Evolutionary conservation across 176 grass and related monocot species (phyloP), one percentile per base, ranked within the genome.

Genomic region (Canna indica): DNA sequence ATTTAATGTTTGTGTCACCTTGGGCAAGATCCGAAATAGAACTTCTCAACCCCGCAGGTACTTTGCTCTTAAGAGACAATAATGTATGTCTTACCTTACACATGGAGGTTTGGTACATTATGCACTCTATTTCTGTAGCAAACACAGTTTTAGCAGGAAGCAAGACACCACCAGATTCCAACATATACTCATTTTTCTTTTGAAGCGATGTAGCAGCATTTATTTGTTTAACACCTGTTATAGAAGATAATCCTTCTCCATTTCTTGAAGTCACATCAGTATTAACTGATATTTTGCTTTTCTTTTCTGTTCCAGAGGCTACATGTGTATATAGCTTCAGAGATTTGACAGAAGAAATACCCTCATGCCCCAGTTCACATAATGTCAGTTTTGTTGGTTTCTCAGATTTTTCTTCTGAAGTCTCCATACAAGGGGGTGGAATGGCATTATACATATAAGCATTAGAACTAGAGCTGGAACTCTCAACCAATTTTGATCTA

Each of bases 91-190:
- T 87, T 80, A 91, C 79, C 70, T 86, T 80, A 67, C 94, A 97
- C 94, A 97, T 90, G 52, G 89, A 79, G 35, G 89, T 90, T 83
- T 97, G 94, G 84, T 87, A 91, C 44, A 78, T 90, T 62, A 90
- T 85, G 64, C 89, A 97, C 77, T 97, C 94, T 59, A 93, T 79
- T 73, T 97, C 86, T 73, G 86, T 90, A 71, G 86, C 94, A 74
- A 97, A 75, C 60, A 82, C 84, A 66, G 90, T 85, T 84, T 92
- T 97, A 60, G 76, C 81, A 76, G 94, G 85, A 16, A 97, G 61
- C 56, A 97, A 77, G 73, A 92, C 85, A 79, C 81, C 70, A 15
- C 80, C 82, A 12, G 80, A 75, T 48, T 90, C 83, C 30, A 87
- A 72, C 70, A 86, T 80, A 77, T 18, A 79, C 18, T 87, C 86